These are phyloP conservation scores for Leccinellum albellum DNA, from an alignment of 768 basidiomycete species.

Conservation along the genomic window DNA sequence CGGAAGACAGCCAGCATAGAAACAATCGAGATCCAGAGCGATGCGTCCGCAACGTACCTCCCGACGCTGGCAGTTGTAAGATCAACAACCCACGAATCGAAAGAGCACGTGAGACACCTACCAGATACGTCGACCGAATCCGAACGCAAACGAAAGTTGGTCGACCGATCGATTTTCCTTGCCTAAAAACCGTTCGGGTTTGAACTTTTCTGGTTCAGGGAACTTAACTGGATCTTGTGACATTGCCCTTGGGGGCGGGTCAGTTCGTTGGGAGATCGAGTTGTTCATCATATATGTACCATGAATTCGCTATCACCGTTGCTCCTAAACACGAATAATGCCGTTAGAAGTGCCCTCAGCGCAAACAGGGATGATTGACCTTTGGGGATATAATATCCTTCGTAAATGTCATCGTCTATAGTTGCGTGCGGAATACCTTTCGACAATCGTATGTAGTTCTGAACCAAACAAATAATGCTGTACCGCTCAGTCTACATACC, in stretches of 20 bases:
- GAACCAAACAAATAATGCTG: not conserved
- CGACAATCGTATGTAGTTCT: not conserved
- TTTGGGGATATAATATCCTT: slow-evolving; percentile 49
- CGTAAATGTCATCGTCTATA: slow-evolving; percentile 40
- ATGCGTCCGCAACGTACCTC: slow-evolving; percentile 37
- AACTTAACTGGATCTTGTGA: slow-evolving; percentile 35
- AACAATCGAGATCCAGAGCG: slow-evolving; percentile 30
- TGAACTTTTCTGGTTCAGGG: slow-evolving; percentile 36
- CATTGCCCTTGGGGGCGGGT: slow-evolving; percentile 26
- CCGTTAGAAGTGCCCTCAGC: not conserved
- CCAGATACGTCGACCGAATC: slow-evolving; percentile 42
- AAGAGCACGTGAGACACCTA: not conserved
- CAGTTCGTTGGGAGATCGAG: not conserved
- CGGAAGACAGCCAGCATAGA: slow-evolving; percentile 19
- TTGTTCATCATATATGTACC: slow-evolving; percentile 4
- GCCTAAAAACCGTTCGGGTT: slow-evolving; percentile 35
- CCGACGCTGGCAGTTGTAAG: slow-evolving; percentile 35
- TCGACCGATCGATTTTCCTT: slow-evolving; percentile 2
- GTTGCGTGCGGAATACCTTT: slow-evolving; percentile 30
- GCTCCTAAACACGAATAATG: slow-evolving; percentile 10
- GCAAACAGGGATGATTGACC: slow-evolving; percentile 28
- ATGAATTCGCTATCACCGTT: slow-evolving; percentile 19
- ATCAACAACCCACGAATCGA: not conserved
- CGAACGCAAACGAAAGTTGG: slow-evolving; percentile 21
- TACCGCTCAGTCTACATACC: slow-evolving; percentile 2